Conservation (phyloP, 495 filamentous ascomycete genomes). For the Daldinia caldariorum region DNA sequence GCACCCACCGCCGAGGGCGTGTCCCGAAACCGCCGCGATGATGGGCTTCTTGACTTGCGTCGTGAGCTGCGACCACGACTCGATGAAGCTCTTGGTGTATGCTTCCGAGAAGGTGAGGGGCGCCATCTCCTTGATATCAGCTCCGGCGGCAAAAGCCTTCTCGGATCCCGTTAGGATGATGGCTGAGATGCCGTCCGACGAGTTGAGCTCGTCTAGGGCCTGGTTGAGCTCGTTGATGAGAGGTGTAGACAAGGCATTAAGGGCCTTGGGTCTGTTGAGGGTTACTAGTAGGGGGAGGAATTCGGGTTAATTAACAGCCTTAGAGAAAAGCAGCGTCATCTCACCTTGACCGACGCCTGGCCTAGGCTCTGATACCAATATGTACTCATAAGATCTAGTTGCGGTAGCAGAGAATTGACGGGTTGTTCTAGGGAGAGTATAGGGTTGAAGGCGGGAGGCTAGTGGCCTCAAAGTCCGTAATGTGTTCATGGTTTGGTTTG, state of each 20-base stretch:
- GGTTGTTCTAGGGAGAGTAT: constrained; percentile 59
- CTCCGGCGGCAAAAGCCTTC: constrained; percentile 93
- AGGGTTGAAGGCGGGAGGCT: constrained; percentile 65
- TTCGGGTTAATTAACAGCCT: constrained; percentile 17
- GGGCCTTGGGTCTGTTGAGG: constrained; percentile 92
- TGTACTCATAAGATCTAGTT: constrained; percentile 74
- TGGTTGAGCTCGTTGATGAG: constrained; percentile 90
- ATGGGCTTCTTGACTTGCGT: constrained; percentile 87
- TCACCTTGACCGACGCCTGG: constrained; percentile 89
- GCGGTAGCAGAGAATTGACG: constrained; percentile 67
- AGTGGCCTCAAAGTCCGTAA: constrained; percentile 67
- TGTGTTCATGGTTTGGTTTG: constrained; percentile 60
- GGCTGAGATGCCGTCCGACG: constrained; percentile 72
- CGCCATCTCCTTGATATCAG: constrained; percentile 99
- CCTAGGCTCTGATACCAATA: constrained; percentile 82
- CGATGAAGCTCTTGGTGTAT: constrained; percentile 89
- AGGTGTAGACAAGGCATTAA: constrained; percentile 90
- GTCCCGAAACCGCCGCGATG: constrained; percentile 91
- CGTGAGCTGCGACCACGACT: constrained; percentile 86
- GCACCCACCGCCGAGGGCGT: constrained; percentile 94
- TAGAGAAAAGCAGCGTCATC: background rate
- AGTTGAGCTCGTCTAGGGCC: constrained; percentile 77
- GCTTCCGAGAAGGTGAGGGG: constrained; percentile 85
- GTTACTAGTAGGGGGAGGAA: constrained; percentile 70
- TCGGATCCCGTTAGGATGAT: constrained; percentile 89